Conservation (phyloP, 2,329 filamentous ascomycete genomes). For the Aspergillus amoenus region DNA sequence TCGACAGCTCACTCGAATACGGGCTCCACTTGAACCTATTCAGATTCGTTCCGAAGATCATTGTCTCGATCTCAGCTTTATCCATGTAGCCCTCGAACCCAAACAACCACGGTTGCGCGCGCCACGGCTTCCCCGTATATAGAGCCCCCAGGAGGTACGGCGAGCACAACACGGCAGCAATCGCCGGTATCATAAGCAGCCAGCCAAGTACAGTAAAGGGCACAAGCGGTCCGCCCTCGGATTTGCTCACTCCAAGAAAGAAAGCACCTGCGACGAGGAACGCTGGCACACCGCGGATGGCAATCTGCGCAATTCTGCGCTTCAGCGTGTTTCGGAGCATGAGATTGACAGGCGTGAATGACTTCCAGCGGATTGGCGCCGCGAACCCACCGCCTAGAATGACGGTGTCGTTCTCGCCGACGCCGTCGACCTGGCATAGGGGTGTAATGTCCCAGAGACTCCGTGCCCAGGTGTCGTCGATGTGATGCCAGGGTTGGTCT, state of each 20-base stretch:
- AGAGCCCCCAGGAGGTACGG: constrained; percentile 38
- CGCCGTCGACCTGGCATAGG: constrained; percentile 40
- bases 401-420: constrained; percentile 44
- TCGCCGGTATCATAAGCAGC: not conserved
- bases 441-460: constrained; percentile 51
- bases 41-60: constrained; percentile 39
- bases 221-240: not conserved
- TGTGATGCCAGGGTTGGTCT: constrained; percentile 37
- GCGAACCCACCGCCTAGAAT: constrained; percentile 32
- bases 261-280: not conserved
- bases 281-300: not conserved
- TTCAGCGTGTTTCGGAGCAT: not conserved
- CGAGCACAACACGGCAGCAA: constrained; percentile 22
- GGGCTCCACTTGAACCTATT: constrained; percentile 39
- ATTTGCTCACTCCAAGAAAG: not conserved
- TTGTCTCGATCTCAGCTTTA: constrained; percentile 38
- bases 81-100: constrained; percentile 45
- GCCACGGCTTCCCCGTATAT: constrained; percentile 32
- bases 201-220: not conserved
- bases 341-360: not conserved
- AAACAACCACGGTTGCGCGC: constrained; percentile 44
- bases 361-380: not conserved
- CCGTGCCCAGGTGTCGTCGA: constrained; percentile 42
- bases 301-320: constrained; percentile 9
- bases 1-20: not conserved